phyloP scores from a whole-genome alignment of 2,329 filamentous ascomycete species.

The Pestalotiopsis fici region DNA sequence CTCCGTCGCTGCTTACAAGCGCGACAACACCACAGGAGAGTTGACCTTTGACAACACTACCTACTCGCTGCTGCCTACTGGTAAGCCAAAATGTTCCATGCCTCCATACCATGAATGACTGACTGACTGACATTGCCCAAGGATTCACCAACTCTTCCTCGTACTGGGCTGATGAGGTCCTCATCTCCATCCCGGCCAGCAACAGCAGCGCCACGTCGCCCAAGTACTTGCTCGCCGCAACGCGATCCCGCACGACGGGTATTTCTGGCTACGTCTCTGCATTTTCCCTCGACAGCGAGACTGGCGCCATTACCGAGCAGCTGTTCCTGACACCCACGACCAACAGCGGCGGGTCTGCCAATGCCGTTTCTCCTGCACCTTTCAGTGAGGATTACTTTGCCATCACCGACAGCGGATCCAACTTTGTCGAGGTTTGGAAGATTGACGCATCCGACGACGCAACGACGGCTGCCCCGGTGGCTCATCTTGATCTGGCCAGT shows the following conservation, averaged over 20 bases:
- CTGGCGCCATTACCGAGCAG: constrained; percentile 25
- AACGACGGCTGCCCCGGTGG: constrained; percentile 5
- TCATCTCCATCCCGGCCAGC: constrained; percentile 17
- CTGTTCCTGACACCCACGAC: constrained; percentile 27
- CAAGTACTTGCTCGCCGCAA: constrained; percentile 23
- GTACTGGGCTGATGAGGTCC: constrained; percentile 26
- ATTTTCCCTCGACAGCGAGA: constrained; percentile 23
- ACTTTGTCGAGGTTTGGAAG: constrained; percentile 32
- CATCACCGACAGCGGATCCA: constrained; percentile 25
- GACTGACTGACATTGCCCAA: background rate
- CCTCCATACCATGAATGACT: background rate
- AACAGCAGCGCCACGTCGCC: constrained; percentile 12
- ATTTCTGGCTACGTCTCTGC: constrained; percentile 28
- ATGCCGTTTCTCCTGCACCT: constrained; percentile 24
- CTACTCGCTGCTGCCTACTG: constrained; percentile 7
- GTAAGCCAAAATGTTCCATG: background rate
- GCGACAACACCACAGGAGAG: constrained; percentile 19
- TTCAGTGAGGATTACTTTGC: constrained; percentile 30
- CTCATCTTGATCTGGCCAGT: constrained; percentile 14
- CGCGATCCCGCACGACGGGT: constrained; percentile 17
- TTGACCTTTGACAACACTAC: constrained; percentile 16
- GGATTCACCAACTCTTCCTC: constrained; percentile 20
- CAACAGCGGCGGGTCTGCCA: constrained; percentile 27
- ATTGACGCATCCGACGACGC: constrained; percentile 14
- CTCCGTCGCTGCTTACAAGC: constrained; percentile 23